Conservation (phyloP, 2,329 filamentous ascomycete genomes). For the Apiospora pterosperma region DNA sequence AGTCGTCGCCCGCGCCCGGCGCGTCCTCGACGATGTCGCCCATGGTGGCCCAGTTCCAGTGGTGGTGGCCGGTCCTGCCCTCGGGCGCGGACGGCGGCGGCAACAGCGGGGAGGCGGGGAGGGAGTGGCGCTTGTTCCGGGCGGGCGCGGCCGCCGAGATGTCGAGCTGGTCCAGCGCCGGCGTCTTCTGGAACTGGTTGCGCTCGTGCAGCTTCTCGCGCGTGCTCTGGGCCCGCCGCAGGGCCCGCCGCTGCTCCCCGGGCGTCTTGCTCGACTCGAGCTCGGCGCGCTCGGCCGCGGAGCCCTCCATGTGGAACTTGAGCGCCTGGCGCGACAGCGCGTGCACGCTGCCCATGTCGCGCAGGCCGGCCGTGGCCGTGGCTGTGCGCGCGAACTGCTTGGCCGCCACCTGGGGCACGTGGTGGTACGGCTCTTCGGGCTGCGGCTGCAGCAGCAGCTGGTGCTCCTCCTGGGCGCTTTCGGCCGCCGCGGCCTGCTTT, state of each 20-base stretch:
- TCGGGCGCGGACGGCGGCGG: conserved; percentile 15
- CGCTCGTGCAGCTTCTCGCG: conserved; percentile 36
- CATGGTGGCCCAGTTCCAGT: conserved; percentile 9
- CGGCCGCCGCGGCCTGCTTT: neutral
- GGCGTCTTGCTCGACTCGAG: conserved; percentile 27
- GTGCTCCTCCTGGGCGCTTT: conserved; percentile 1
- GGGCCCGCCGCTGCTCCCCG: conserved; percentile 31
- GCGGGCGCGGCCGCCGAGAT: conserved; percentile 20
- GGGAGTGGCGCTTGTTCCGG: conserved; percentile 1
- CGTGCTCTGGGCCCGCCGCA: conserved; percentile 35
- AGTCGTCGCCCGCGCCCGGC: neutral
- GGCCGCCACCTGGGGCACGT: conserved; percentile 53
- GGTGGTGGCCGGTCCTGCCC: neutral
- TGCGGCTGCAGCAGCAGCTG: too few species aligned
- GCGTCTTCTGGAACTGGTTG: conserved; percentile 39
- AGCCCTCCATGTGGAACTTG: conserved; percentile 35
- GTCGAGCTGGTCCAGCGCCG: conserved; percentile 34
- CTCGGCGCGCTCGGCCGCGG: conserved; percentile 19
- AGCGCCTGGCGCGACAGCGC: conserved; percentile 41
- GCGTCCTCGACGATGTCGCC: neutral
- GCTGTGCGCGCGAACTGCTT: conserved; percentile 53
- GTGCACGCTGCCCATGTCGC: conserved; percentile 32
- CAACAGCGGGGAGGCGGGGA: conserved; percentile 22
- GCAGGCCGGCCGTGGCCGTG: conserved; percentile 35
- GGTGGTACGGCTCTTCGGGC: conserved; percentile 33